A percentile compares a stretch with the other conserved stretches of the same genome.
Evolutionary conservation across 306 rosid genomes (phyloP).

Genomic region (Corylus heterophylla): DNA sequence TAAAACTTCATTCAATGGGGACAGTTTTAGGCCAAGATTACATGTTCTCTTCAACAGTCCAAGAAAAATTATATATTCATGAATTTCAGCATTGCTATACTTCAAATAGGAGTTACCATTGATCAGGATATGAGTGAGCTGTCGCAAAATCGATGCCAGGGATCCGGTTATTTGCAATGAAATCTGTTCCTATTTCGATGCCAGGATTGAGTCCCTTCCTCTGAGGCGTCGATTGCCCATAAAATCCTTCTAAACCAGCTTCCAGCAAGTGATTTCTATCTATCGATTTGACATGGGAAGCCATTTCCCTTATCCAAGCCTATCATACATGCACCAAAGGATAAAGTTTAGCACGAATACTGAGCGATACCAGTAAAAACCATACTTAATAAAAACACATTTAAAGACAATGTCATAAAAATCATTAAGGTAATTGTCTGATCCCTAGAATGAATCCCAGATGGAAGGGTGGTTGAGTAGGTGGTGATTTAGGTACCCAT

Average conservation of each 20-base stretch:
- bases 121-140: conserved; percentile 87
- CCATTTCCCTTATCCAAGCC: conserved; percentile 98
- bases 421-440: not conserved
- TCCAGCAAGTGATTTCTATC: conserved; percentile 89
- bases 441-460: not conserved
- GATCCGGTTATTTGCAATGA: conserved; percentile 69
- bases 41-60: not conserved
- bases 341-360: not conserved
- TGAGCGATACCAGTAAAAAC: conserved; percentile 1
- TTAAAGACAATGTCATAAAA: not conserved
- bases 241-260: conserved; percentile 89
- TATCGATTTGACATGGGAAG: conserved; percentile 74
- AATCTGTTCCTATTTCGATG: conserved; percentile 73
- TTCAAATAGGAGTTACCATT: conserved; percentile 49
- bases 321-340: conserved; percentile 23
- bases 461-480: not conserved
- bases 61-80: not conserved
- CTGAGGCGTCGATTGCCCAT: conserved; percentile 78
- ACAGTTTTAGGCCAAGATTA: not conserved
- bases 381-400: conserved; percentile 1
- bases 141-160: conserved; percentile 81
- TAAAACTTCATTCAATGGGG: not conserved
- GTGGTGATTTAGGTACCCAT: not conserved
- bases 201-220: conserved; percentile 65
- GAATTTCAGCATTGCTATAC: not conserved